Evolutionary conservation across 1,139 yeast genomes (phyloP).

Genomic region (Yamadazyma membranifaciens): DNA sequence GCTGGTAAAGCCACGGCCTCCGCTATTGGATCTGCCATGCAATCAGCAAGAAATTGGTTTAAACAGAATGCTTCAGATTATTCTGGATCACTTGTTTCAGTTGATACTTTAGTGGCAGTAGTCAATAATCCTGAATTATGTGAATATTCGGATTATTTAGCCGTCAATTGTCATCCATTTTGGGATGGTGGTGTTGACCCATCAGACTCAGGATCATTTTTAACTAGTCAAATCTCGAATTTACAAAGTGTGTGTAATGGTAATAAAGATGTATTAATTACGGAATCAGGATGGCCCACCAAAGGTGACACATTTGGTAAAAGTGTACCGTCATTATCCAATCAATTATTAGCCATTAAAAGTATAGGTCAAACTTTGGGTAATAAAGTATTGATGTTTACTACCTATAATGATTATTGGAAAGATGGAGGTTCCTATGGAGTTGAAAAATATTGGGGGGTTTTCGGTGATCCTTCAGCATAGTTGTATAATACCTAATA

Average conservation of each 20-base stretch:
- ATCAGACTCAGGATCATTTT: constrained; percentile 68
- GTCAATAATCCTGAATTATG: constrained; percentile 71
- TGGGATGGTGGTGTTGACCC: constrained; percentile 72
- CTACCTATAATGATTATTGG: constrained; percentile 77
- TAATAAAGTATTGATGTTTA: constrained; percentile 58
- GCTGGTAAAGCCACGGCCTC: constrained; percentile 58
- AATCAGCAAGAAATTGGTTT: constrained; percentile 59
- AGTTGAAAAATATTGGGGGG: constrained; percentile 77
- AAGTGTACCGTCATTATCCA: constrained; percentile 66
- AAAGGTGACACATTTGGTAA: constrained; percentile 62
- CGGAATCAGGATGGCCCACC: constrained; percentile 86
- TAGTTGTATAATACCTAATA: constrained; percentile 5
- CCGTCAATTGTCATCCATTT: constrained; percentile 80
- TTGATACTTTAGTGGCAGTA: constrained; percentile 77
- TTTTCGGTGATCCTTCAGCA: constrained; percentile 33
- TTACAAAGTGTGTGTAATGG: constrained; percentile 67
- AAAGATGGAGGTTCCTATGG: constrained; percentile 64
- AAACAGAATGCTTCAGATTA: constrained; percentile 52
- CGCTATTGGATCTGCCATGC: constrained; percentile 55
- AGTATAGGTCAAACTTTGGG: constrained; percentile 58
- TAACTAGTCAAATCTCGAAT: constrained; percentile 61
- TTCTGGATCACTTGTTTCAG: constrained; percentile 71
- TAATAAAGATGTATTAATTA: constrained; percentile 55
- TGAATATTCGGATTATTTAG: constrained; percentile 70
- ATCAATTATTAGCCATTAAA: constrained; percentile 60